These are phyloP conservation scores for Pyrenochaeta sp. DNA, from an alignment of 2,329 filamentous ascomycete genomes.

Conservation along the genomic window DNA sequence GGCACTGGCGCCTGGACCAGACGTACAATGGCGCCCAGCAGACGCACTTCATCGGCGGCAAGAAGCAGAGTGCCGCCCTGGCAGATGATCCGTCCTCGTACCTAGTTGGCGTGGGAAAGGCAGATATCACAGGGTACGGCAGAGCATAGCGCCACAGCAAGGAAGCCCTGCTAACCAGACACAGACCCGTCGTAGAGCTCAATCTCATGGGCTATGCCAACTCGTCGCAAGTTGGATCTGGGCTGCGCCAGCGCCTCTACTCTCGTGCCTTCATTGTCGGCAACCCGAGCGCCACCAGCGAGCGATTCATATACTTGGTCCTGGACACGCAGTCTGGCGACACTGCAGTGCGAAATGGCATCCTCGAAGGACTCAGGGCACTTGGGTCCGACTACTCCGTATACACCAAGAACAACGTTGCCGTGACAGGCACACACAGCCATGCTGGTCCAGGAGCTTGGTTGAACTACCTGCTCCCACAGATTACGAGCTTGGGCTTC, in stretches of 20 bases:
- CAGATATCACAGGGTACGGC: conserved; percentile 73
- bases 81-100: conserved; percentile 60
- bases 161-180: conserved; percentile 15
- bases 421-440: conserved; percentile 91
- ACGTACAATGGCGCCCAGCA: conserved; percentile 29
- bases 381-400: conserved; percentile 76
- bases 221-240: conserved; percentile 80
- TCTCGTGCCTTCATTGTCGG: conserved; percentile 90
- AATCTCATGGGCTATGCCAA: conserved; percentile 94
- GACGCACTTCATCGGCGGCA: conserved; percentile 31
- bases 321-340: conserved; percentile 89
- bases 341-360: conserved; percentile 86
- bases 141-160: too few species aligned
- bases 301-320: conserved; percentile 87
- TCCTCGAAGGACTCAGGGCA: conserved; percentile 74
- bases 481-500: conserved; percentile 88
- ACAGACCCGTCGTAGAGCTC: conserved; percentile 83
- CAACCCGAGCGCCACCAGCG: conserved; percentile 68
- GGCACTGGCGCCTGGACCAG: conserved; percentile 43
- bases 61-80: conserved; percentile 36
- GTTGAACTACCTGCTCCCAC: conserved; percentile 92
- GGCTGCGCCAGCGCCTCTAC: conserved; percentile 86
- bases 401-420: conserved; percentile 83
- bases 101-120: conserved; percentile 73
- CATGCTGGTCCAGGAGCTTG: conserved; percentile 92